Base-by-base conservation (phyloP, 805 yeast genomes). In the Sugiyamaella valdiviana region DNA sequence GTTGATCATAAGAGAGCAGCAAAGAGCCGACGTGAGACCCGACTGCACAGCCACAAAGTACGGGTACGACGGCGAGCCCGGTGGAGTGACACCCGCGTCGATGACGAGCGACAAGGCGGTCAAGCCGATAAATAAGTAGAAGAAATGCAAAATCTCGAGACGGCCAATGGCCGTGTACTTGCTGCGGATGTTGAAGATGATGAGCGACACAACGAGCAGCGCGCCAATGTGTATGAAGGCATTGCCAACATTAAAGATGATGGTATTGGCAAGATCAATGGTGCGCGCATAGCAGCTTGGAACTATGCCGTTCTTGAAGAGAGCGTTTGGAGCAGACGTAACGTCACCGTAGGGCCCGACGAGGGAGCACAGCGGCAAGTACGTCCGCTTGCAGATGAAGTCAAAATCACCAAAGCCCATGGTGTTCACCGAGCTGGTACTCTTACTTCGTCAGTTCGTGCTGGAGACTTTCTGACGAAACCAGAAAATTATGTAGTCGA, bases 101-200 rank as follows among this genome's bases (percentile, higher is more conserved):
- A 88, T 95, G 19, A 91, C 76, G 42, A 91, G 70, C 2, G 90
- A 75, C 52, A 82, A 68, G 14, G 85, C 74, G 5, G 79, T 74
- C 54, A 85, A 73, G 1, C 77, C 71, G 26, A 83, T 69, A 52
- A 75, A 73, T 38, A 78, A 59, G 65, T 83, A 80, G 65, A 81
- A 83, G 61, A 85, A 83, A 56, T 77, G 78, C 46, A 87, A 66
- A 81, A 89, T 84, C 62, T 93, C 99, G 10, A 80, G 73, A 52
- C 98, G 75, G 3, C 97, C 98, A 50, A 93, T 90, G 10, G 98
- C 97, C 0, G 99, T 93, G 63, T 86, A 90, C 70, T 91, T 88
- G 51, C 82, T 72, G 62, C 90, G 74, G 39, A 90, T 80, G 57
- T 84, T 82, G 70, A 82, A 85, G 10, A 89, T 72, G 48, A 90